These are phyloP conservation scores for Penicillium desertorum DNA, from an alignment of 495 filamentous ascomycete genomes.

Conservation along the genomic window DNA sequence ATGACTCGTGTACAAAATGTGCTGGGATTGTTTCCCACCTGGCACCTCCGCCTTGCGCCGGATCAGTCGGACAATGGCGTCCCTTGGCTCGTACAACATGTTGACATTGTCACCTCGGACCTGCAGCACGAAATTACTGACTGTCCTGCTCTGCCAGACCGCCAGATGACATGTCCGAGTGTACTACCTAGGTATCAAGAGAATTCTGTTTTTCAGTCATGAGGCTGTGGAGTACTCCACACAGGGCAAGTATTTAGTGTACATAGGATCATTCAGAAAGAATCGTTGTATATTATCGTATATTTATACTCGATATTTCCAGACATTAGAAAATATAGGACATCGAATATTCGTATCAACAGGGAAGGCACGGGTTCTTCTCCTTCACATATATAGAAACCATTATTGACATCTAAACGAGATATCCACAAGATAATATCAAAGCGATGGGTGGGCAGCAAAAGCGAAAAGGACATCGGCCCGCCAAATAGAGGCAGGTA, in stretches of 20 bases:
- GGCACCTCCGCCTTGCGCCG: neutral
- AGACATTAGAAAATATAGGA: neutral
- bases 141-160: neutral
- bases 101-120: neutral
- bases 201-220: neutral
- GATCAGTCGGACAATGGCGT: neutral
- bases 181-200: neutral
- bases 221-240: neutral
- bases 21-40: neutral
- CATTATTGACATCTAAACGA: constrained; percentile 9
- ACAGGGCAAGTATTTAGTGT: neutral
- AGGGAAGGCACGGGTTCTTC: neutral
- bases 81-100: neutral
- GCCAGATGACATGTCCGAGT: neutral
- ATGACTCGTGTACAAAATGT: neutral
- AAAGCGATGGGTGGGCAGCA: constrained; percentile 1
- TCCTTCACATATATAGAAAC: constrained; percentile 8
- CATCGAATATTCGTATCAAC: constrained; percentile 7
- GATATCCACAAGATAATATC: constrained; percentile 7
- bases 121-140: neutral
- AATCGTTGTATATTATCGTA: neutral
- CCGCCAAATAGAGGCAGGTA: neutral
- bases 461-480: neutral
- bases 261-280: neutral
- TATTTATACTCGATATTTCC: neutral